Percentiles rank a stretch among this genome's conserved stretches.
phyloP scores from a whole-genome alignment of 352 stramenopile species.

The Phytophthora europaea region DNA sequence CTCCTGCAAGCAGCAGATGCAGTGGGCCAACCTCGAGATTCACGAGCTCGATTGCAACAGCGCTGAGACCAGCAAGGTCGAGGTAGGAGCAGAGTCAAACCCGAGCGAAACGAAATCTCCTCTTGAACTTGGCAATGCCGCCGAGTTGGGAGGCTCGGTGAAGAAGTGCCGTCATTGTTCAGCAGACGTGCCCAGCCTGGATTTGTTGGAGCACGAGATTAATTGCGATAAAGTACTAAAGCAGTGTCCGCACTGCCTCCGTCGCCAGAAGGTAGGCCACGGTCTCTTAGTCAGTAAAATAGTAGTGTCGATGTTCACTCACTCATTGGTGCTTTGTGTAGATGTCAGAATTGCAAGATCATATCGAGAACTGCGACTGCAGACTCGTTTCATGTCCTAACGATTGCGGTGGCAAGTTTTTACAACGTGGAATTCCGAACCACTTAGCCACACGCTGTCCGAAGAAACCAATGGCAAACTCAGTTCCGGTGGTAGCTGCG shows the following conservation, averaged over 20 bases:
- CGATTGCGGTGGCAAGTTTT: slow-evolving; percentile 81
- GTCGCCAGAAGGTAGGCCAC: slow-evolving; percentile 71
- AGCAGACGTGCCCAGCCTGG: slow-evolving; percentile 48
- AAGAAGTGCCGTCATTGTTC: slow-evolving; percentile 82
- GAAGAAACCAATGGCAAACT: slow-evolving; percentile 33
- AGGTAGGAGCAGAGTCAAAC: not conserved
- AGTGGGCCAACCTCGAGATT: slow-evolving; percentile 53
- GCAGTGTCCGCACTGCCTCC: slow-evolving; percentile 85
- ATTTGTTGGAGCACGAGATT: slow-evolving; percentile 78
- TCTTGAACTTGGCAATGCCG: not conserved
- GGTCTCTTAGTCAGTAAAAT: not conserved
- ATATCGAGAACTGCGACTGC: slow-evolving; percentile 87
- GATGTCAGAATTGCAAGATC: slow-evolving; percentile 80
- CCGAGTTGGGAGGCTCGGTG: slow-evolving; percentile 10
- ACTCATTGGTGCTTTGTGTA: slow-evolving; percentile 14
- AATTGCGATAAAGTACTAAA: slow-evolving; percentile 86
- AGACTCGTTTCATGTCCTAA: slow-evolving; percentile 82
- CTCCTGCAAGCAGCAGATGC: slow-evolving; percentile 51
- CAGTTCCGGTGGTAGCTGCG: slow-evolving; percentile 8
- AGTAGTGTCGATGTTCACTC: not conserved
- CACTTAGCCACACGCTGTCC: slow-evolving; percentile 80
- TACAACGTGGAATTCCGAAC: slow-evolving; percentile 80
- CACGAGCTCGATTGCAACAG: slow-evolving; percentile 45
- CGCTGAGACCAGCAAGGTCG: slow-evolving; percentile 2
- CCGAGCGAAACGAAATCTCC: slow-evolving; percentile 6